Conservation (phyloP, 495 filamentous ascomycete species). For the Mytilinidion resinicola region DNA sequence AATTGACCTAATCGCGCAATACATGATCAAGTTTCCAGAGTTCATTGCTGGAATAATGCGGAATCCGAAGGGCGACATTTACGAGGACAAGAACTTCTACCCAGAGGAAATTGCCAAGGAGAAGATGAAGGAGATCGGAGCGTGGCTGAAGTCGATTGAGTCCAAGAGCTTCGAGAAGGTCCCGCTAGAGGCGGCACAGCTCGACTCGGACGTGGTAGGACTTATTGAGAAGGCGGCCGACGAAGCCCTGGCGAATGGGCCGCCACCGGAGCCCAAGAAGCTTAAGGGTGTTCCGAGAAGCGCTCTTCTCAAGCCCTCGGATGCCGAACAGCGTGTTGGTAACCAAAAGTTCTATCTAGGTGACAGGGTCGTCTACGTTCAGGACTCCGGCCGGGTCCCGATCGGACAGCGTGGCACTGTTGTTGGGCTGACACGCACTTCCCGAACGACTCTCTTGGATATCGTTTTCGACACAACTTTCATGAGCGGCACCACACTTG, state of each 20-base stretch:
- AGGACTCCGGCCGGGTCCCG: slow-evolving; percentile 89
- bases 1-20: slow-evolving; percentile 68
- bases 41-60: slow-evolving; percentile 82
- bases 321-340: slow-evolving; percentile 83
- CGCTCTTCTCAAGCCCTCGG: slow-evolving; percentile 80
- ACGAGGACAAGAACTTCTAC: slow-evolving; percentile 83
- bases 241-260: slow-evolving; percentile 43
- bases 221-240: slow-evolving; percentile 75
- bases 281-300: slow-evolving; percentile 73
- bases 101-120: slow-evolving; percentile 60
- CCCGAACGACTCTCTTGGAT: slow-evolving; percentile 75
- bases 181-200: slow-evolving; percentile 88
- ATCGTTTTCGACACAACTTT: slow-evolving; percentile 90
- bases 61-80: slow-evolving; percentile 65
- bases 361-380: slow-evolving; percentile 87
- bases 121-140: slow-evolving; percentile 78
- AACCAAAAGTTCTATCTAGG: slow-evolving; percentile 81
- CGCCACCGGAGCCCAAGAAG: slow-evolving; percentile 53
- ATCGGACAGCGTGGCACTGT: slow-evolving; percentile 90
- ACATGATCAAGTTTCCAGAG: slow-evolving; percentile 90
- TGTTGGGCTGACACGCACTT: slow-evolving; percentile 79
- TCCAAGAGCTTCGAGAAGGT: slow-evolving; percentile 88
- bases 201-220: slow-evolving; percentile 84
- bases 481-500: slow-evolving; percentile 89
- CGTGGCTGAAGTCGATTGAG: slow-evolving; percentile 86